phyloP scores from a whole-genome alignment of 2,329 filamentous ascomycete species.

The Epichloe festucae region DNA sequence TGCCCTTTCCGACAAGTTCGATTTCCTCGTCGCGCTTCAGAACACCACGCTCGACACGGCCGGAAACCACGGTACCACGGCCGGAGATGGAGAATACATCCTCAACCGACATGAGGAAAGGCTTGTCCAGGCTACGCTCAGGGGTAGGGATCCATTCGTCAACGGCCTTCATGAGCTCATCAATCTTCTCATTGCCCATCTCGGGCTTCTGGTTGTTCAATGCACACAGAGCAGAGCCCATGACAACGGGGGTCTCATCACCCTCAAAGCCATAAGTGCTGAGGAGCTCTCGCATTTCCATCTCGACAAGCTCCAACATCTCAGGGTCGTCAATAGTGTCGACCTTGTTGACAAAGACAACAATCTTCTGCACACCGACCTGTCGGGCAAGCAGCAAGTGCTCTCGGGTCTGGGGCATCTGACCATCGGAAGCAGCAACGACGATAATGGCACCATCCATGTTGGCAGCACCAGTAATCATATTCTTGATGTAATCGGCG shows the following conservation, averaged over 20 bases:
- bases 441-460: slow-evolving; percentile 99
- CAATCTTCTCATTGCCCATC: slow-evolving; percentile 77
- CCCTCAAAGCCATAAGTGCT: slow-evolving; percentile 91
- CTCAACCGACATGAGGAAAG: slow-evolving; percentile 98
- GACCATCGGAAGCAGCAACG: slow-evolving; percentile 93
- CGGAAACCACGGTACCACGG: slow-evolving; percentile 92
- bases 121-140: slow-evolving; percentile 87
- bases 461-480: slow-evolving; percentile 98
- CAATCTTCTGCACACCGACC: slow-evolving; percentile 94
- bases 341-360: slow-evolving; percentile 99
- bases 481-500: slow-evolving; percentile 99
- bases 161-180: slow-evolving; percentile 79
- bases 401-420: slow-evolving; percentile 99
- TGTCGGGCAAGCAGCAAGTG: slow-evolving; percentile 95
- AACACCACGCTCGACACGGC: slow-evolving; percentile 89
- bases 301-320: slow-evolving; percentile 99
- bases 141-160: slow-evolving; percentile 96
- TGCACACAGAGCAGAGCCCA: slow-evolving; percentile 92
- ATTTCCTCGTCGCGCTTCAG: slow-evolving; percentile 92
- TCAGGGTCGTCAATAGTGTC: slow-evolving; percentile 95
- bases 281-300: slow-evolving; percentile 99
- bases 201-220: slow-evolving; percentile 78
- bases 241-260: slow-evolving; percentile 91
- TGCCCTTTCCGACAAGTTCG: slow-evolving; percentile 82
- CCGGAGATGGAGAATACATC: slow-evolving; percentile 83